Conservation (phyloP, 352 stramenopile species). For the Phytopythium aichiense region DNA sequence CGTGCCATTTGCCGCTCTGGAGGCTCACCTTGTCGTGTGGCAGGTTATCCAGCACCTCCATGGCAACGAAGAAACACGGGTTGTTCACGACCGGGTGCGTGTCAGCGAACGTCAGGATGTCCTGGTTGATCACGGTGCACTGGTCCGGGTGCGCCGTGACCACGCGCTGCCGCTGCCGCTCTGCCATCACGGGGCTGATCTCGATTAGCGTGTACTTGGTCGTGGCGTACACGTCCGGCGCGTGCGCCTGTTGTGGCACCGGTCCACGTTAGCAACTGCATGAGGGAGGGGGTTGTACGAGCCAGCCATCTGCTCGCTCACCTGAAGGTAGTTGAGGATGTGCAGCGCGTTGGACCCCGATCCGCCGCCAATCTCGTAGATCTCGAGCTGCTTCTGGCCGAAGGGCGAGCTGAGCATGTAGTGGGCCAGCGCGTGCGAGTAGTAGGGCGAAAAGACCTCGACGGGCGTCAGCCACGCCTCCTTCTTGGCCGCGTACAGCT, state of each 20-base stretch:
- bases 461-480: constrained; percentile 90
- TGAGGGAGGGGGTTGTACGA: background rate
- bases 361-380: constrained; percentile 87
- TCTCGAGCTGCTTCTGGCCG: constrained; percentile 43
- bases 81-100: constrained; percentile 41
- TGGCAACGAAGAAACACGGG: constrained; percentile 76
- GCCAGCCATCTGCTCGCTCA: background rate
- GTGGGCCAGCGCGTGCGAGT: constrained; percentile 83
- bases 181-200: constrained; percentile 85
- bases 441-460: constrained; percentile 86
- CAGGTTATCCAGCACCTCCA: constrained; percentile 91
- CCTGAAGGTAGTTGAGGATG: constrained; percentile 85
- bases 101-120: constrained; percentile 75
- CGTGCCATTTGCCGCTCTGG: constrained; percentile 73
- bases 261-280: background rate
- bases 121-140: constrained; percentile 72
- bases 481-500: constrained; percentile 61
- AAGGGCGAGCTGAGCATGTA: constrained; percentile 85
- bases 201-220: constrained; percentile 89
- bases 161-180: constrained; percentile 69
- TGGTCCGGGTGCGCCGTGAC: constrained; percentile 48
- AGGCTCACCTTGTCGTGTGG: constrained; percentile 88
- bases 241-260: constrained; percentile 13
- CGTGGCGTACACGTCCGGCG: constrained; percentile 70
- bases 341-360: constrained; percentile 88